Percentiles rank a stretch among this genome's conserved stretches.
Conservation (phyloP, 768 basidiomycete species). For the Stropharia rugosoannulata region DNA sequence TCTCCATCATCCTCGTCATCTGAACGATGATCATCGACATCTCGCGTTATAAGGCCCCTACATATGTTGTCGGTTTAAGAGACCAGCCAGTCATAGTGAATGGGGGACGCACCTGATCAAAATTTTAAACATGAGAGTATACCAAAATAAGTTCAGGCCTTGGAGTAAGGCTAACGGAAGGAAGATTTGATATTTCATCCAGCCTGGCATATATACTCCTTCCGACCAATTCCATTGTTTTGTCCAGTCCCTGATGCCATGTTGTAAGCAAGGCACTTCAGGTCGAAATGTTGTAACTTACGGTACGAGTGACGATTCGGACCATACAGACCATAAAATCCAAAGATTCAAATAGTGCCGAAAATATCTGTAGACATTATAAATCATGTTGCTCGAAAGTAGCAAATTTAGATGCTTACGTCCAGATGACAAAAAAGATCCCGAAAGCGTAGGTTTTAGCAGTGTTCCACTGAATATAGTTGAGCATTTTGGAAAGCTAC, state of each 20-base stretch:
- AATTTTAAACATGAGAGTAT: constrained; percentile 79
- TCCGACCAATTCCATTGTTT: constrained; percentile 60
- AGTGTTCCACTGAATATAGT: constrained; percentile 75
- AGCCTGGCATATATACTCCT: constrained; percentile 70
- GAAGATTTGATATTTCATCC: constrained; percentile 87
- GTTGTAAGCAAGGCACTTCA: neutral
- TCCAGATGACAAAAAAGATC: constrained; percentile 74
- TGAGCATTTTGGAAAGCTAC: constrained; percentile 82
- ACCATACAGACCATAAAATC: constrained; percentile 88
- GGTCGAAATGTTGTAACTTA: constrained; percentile 34
- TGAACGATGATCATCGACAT: constrained; percentile 72
- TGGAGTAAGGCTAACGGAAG: constrained; percentile 73
- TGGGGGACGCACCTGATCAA: constrained; percentile 55
- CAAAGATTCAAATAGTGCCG: constrained; percentile 87
- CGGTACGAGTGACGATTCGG: constrained; percentile 74
- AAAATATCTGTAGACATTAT: constrained; percentile 65
- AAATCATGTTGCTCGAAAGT: neutral
- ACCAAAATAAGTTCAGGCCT: constrained; percentile 92
- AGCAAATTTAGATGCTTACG: constrained; percentile 47
- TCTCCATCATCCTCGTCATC: constrained; percentile 73
- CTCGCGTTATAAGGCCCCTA: constrained; percentile 52
- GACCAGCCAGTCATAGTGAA: neutral
- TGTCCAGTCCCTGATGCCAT: constrained; percentile 36
- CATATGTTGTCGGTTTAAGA: constrained; percentile 6
- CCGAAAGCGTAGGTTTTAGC: constrained; percentile 64